These are phyloP conservation scores for Monosporascus sp. DNA, from an alignment of 2,329 filamentous ascomycete genomes.

Conservation along the genomic window DNA sequence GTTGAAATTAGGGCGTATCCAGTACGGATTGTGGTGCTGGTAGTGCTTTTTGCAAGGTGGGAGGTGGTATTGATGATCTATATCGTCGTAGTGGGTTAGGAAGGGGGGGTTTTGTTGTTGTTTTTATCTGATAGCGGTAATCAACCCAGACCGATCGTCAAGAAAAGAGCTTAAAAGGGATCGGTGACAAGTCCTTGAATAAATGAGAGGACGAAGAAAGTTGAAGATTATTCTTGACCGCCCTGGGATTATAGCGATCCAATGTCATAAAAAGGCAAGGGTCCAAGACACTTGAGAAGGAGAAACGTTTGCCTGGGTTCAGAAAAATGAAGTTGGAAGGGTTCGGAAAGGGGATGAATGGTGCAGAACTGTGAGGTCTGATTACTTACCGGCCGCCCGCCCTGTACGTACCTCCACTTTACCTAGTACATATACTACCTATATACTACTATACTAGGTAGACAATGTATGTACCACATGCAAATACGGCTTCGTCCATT, in stretches of 20 bases:
- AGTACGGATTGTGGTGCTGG: constrained; percentile 1
- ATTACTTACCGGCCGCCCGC: not conserved
- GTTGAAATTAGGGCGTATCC: constrained; percentile 6
- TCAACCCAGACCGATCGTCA: not conserved
- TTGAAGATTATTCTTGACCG: not conserved
- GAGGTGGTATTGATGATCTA: not conserved
- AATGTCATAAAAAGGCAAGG: not conserved
- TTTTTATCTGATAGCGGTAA: not conserved
- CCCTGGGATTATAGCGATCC: not conserved
- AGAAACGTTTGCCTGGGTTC: constrained; percentile 12
- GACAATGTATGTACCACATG: too few species aligned
- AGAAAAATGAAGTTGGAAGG: constrained; percentile 12
- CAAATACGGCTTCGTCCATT: too few species aligned
- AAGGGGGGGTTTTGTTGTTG: not conserved
- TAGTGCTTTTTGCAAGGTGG: not conserved
- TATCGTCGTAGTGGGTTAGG: not conserved
- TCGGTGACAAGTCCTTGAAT: not conserved
- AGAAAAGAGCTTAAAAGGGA: not conserved
- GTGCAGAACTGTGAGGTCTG: constrained; percentile 15
- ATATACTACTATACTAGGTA: too few species aligned
- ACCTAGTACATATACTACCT: too few species aligned
- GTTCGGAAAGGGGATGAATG: constrained; percentile 19
- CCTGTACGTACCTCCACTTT: not conserved
- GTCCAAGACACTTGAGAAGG: constrained; percentile 5
- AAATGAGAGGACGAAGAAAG: not conserved